These are phyloP conservation scores for Carallia pectinifolia DNA, from an alignment of 345 rosid genomes.

Conservation along the genomic window DNA sequence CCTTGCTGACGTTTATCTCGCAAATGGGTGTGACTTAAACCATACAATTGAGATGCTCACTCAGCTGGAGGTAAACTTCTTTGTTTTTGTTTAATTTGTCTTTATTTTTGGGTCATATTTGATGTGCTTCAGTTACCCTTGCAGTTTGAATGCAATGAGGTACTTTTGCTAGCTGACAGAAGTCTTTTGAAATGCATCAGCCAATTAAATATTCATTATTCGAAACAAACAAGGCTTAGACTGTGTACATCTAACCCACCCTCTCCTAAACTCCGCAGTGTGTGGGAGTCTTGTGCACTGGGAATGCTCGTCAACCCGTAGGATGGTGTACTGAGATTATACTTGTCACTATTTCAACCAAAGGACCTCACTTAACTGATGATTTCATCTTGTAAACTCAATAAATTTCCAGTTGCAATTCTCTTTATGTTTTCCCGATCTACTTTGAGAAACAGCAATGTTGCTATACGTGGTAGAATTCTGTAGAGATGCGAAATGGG, in stretches of 20 bases:
- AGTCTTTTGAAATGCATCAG: neutral
- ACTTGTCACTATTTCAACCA: too few relatives aligned
- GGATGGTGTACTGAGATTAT: too few relatives aligned
- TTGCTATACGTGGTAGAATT: neutral
- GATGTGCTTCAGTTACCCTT: conserved; percentile 6
- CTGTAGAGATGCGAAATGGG: neutral
- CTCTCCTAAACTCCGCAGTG: too few relatives aligned
- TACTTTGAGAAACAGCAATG: neutral
- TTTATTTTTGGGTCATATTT: conserved; percentile 4
- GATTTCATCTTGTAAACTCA: too few relatives aligned
- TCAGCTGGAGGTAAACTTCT: conserved; percentile 77
- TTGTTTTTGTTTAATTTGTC: conserved; percentile 5
- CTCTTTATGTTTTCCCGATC: too few relatives aligned
- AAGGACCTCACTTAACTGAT: too few relatives aligned
- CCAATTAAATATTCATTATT: conserved; percentile 12
- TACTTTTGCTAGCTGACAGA: neutral
- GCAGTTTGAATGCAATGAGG: conserved; percentile 7
- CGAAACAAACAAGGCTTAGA: neutral
- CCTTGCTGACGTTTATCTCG: conserved; percentile 87
- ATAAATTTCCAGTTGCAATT: neutral
- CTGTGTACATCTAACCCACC: too few relatives aligned
- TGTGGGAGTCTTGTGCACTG: too few relatives aligned
- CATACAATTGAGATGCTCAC: conserved; percentile 96
- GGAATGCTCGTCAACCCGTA: too few relatives aligned
- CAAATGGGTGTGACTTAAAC: conserved; percentile 86